Conservation (phyloP, 2,329 filamentous ascomycete genomes). For the Gaeumannomyces tritici region DNA sequence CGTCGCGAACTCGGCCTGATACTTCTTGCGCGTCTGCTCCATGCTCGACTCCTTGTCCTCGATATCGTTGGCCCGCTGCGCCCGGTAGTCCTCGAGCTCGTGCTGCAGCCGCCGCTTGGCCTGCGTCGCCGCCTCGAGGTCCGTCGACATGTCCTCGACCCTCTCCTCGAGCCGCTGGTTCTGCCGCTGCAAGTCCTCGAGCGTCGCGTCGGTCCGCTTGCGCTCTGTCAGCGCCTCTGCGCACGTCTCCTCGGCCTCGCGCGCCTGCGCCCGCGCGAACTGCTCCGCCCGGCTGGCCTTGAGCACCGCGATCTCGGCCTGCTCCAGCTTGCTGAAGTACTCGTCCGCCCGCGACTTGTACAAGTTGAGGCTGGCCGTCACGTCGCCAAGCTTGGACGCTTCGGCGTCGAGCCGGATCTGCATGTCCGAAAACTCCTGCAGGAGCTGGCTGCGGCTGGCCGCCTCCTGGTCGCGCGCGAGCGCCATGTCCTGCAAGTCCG, state of each 20-base stretch:
- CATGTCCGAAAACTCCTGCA: constrained; percentile 87
- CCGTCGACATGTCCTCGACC: constrained; percentile 83
- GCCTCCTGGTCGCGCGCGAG: constrained; percentile 77
- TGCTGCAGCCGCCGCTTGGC: constrained; percentile 92
- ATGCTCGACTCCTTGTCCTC: constrained; percentile 94
- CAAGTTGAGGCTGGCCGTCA: constrained; percentile 71
- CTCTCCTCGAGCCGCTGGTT: constrained; percentile 85
- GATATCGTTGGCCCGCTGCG: constrained; percentile 87
- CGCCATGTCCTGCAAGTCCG: constrained; percentile 74
- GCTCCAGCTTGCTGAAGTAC: constrained; percentile 94
- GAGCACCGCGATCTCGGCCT: constrained; percentile 89
- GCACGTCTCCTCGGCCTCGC: constrained; percentile 84
- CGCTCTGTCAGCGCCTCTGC: constrained; percentile 86
- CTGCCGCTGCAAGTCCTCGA: constrained; percentile 85
- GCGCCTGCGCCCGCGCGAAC: constrained; percentile 82
- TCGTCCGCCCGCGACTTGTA: constrained; percentile 93
- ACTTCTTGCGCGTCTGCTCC: constrained; percentile 97
- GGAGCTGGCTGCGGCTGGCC: constrained; percentile 75
- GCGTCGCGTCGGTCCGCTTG: constrained; percentile 75
- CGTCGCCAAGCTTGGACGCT: constrained; percentile 73
- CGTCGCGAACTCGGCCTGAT: constrained; percentile 83
- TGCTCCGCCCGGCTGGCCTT: constrained; percentile 89
- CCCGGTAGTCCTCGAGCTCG: constrained; percentile 94
- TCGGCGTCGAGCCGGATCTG: constrained; percentile 90
- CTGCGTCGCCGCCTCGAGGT: constrained; percentile 76